A percentile compares a stretch with the other conserved stretches of the same genome.
Conservation (phyloP, 2,329 filamentous ascomycete genomes). For the Penicillium verrucosum region DNA sequence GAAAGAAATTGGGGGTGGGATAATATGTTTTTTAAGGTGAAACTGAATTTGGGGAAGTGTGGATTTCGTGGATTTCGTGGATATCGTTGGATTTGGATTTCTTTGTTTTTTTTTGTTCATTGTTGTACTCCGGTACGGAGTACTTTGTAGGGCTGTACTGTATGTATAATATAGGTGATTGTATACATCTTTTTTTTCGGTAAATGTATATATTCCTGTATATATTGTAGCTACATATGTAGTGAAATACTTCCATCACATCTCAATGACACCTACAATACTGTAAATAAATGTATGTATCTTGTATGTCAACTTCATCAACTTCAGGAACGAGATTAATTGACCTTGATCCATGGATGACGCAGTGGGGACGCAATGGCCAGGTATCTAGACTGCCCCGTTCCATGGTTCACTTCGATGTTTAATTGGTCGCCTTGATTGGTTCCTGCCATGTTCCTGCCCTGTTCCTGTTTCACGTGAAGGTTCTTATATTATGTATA, state of each 20-base stretch:
- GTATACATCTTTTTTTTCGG: not conserved
- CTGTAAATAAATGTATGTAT: not conserved
- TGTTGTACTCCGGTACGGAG: not conserved
- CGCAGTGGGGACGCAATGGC: slow-evolving; percentile 24
- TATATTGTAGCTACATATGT: not conserved
- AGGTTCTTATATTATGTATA: not conserved
- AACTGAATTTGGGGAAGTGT: not conserved
- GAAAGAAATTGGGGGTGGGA: not conserved
- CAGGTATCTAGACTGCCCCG: slow-evolving; percentile 22
- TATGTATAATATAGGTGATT: not conserved
- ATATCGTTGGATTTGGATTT: not conserved
- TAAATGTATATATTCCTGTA: not conserved
- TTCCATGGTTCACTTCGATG: slow-evolving; percentile 17
- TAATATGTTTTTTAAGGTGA: not conserved
- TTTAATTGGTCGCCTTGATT: slow-evolving; percentile 3
- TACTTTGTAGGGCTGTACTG: not conserved
- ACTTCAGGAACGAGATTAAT: not conserved
- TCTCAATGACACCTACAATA: not conserved
- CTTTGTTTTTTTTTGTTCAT: not conserved
- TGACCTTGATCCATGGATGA: slow-evolving; percentile 6
- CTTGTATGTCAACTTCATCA: not conserved
- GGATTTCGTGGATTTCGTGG: not conserved
- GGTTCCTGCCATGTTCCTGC: slow-evolving; percentile 2
- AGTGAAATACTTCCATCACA: not conserved
- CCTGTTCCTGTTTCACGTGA: slow-evolving; percentile 1